Conservation (phyloP, 805 yeast species). For the Blastobotrys robertii region DNA sequence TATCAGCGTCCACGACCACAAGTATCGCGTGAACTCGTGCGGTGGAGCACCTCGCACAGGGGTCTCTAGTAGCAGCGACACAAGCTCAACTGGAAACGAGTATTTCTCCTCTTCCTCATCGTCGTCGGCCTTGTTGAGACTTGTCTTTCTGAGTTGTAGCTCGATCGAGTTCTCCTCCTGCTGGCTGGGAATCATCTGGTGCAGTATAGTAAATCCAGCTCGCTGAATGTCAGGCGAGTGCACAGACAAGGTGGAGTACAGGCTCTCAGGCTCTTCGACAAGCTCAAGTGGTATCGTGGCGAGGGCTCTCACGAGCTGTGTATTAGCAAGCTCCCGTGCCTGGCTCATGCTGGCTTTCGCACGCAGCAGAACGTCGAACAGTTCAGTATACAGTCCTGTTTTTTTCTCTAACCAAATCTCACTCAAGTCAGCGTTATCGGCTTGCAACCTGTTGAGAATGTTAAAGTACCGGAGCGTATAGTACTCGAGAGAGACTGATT, state of each 20-base stretch:
- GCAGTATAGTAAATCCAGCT: constrained; percentile 15
- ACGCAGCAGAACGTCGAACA: constrained; percentile 31
- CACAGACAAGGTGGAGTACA: constrained; percentile 30
- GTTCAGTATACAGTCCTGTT: constrained; percentile 32
- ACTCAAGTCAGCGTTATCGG: constrained; percentile 10
- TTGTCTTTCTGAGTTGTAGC: constrained; percentile 34
- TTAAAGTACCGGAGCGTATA: constrained; percentile 37
- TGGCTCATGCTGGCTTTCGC: constrained; percentile 7
- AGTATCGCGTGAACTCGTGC: constrained; percentile 7
- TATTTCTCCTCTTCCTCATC: constrained; percentile 10
- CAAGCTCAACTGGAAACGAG: constrained; percentile 33
- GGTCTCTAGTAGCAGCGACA: constrained; percentile 25
- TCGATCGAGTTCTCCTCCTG: constrained; percentile 23
- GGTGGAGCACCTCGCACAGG: constrained; percentile 8
- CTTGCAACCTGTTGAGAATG: constrained; percentile 21
- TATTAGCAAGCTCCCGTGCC: constrained; percentile 3
- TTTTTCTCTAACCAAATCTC: constrained; percentile 30
- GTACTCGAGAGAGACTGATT: constrained; percentile 34
- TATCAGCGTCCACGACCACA: constrained; percentile 52
- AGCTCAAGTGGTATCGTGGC: constrained; percentile 4
- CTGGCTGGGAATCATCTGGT: constrained; percentile 9
- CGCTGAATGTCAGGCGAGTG: constrained; percentile 7
- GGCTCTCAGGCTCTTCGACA: constrained; percentile 12
- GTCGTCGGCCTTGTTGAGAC: constrained; percentile 22
- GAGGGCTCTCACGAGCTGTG: constrained; percentile 7